A percentile compares a stretch with the other conserved stretches of the same genome.
phyloP scores from a whole-genome alignment of 169 alveolate species.

The Plasmodium malariae region DNA sequence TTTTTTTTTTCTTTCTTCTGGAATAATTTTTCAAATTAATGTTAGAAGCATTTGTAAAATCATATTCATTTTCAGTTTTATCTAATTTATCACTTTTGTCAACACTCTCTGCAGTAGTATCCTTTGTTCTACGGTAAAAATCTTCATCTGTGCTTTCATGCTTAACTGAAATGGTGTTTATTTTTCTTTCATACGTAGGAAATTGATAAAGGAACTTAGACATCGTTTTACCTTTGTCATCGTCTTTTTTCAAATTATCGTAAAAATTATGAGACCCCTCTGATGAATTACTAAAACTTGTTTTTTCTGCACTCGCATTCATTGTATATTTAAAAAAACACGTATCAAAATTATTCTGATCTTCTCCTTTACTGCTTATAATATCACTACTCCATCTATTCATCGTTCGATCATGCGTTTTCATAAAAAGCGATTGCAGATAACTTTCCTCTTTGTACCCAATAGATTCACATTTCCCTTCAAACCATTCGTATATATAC shows the following conservation, averaged over 20 bases:
- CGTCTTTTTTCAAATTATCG: too few relatives aligned
- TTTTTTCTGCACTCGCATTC: not conserved
- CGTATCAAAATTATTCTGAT: not conserved
- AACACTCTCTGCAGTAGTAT: too few relatives aligned
- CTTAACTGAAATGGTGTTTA: too few relatives aligned
- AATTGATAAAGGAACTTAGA: too few relatives aligned
- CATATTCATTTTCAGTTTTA: too few relatives aligned
- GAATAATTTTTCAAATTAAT: not conserved
- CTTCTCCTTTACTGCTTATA: not conserved
- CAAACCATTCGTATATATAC: conserved; percentile 41
- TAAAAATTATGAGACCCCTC: too few relatives aligned
- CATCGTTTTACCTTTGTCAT: too few relatives aligned
- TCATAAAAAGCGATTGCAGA: not conserved
- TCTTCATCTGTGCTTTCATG: too few relatives aligned
- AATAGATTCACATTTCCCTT: conserved; percentile 5
- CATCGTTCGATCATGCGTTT: not conserved
- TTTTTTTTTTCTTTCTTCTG: not conserved
- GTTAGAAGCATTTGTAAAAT: too few relatives aligned
- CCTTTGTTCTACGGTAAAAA: too few relatives aligned
- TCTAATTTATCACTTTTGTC: too few relatives aligned
- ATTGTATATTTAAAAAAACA: conserved; percentile 19
- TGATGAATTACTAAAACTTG: not conserved
- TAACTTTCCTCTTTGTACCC: conserved; percentile 5
- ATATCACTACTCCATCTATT: not conserved
- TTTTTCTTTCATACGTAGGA: too few relatives aligned